Evolutionary conservation across 768 basidiomycete genomes (phyloP), one percentile per base, ranked within the genome.

Genomic region (Mycena latifolia): DNA sequence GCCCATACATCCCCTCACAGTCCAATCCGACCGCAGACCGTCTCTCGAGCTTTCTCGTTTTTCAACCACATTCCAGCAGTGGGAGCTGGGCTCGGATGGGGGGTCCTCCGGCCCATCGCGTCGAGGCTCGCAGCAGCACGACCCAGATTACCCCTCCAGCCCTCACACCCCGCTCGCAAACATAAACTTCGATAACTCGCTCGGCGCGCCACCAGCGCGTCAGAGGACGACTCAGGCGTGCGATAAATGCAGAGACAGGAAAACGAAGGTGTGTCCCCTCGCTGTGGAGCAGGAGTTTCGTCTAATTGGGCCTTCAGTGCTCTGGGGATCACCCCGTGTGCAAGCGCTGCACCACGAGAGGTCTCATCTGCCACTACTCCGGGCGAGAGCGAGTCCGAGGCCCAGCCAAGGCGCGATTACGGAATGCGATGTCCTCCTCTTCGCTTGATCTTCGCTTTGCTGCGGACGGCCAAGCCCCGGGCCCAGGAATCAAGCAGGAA

Each of bases 301-400:
- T 33, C 55, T 25, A 17, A 55, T 33, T 28, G 41, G 22, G 47
- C 35, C 28, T 27, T 22, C 67, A 89, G 88, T 89, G 88, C 70
- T 87, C 86, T 17, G 88, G 88, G n/a, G 82, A 84, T 41, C 81
- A 79, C 51, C 88, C 88, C 10, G 79, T 82, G 5, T 89, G 88
- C 72, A 73, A 77, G 29, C 83, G 88, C 28, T 89, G 88, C 69
- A 72, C 77, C 1, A 76, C 78, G 28, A 79, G 86, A 22, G 86
- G 85, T 17, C 79, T 88, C 25, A 73, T 81, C 29, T 89, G 88
- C 72, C 79, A 81, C 48, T 89, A 88, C 71, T 79, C 84, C 33
- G 70, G 53, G 41, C 65, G 66, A 17, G 72, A 70, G 17, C 79
- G 81, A 24, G 67, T 75, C 12, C 78, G 81, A 3, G 75, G 77